Conservation (phyloP, 169 alveolate species). For the Amoebophrya sp. region DNA sequence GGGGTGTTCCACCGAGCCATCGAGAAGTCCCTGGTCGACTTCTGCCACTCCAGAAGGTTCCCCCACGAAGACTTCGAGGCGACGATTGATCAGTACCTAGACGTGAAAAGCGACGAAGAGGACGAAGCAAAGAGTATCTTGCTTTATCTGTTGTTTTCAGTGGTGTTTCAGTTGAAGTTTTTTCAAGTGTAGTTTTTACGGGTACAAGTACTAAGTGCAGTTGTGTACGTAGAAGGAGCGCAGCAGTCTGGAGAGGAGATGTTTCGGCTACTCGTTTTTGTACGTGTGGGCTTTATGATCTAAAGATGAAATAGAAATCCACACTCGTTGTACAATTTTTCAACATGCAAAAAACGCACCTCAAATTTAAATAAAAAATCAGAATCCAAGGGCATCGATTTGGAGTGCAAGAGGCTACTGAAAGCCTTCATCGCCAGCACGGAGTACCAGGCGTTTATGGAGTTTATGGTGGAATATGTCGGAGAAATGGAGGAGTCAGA, state of each 20-base stretch:
- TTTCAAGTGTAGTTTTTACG: too few relatives aligned
- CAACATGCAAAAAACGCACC: too few relatives aligned
- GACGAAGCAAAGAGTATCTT: background rate
- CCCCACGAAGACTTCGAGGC: background rate
- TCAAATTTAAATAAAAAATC: too few relatives aligned
- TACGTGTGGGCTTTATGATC: too few relatives aligned
- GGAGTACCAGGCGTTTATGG: background rate
- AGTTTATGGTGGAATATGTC: background rate
- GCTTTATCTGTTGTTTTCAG: background rate
- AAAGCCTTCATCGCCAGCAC: background rate
- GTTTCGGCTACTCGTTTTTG: too few relatives aligned
- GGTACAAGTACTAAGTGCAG: too few relatives aligned
- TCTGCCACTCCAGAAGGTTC: background rate
- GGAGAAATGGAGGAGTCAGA: conserved; percentile 2
- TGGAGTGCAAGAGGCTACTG: background rate
- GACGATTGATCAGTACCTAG: background rate
- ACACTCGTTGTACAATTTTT: too few relatives aligned
- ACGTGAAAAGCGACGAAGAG: background rate
- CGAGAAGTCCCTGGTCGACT: background rate
- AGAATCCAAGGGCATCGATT: background rate
- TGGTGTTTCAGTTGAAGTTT: too few relatives aligned
- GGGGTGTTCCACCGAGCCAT: background rate
- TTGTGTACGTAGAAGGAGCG: too few relatives aligned
- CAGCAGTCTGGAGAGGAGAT: too few relatives aligned
- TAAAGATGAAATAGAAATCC: too few relatives aligned